phyloP scores from a whole-genome alignment of 306 rosid species.

The Prunus dulcis region DNA sequence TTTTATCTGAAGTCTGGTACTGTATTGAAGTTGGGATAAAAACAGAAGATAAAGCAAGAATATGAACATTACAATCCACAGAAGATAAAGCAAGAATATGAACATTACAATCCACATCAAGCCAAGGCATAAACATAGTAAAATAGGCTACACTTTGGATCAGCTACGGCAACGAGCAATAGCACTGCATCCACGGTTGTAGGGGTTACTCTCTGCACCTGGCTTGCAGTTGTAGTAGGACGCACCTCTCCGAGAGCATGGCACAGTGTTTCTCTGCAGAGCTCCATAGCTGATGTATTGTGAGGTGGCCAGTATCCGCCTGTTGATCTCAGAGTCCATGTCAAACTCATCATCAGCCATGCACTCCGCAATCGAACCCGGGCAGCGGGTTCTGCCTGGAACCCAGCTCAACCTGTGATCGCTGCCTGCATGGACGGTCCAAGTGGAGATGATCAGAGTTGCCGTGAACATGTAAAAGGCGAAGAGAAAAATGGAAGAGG shows the following conservation, averaged over 20 bases:
- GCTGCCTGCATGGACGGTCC: constrained; percentile 16
- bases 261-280: constrained; percentile 68
- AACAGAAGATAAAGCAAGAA: background rate
- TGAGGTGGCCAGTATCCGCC: constrained; percentile 73
- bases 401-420: constrained; percentile 38
- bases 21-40: background rate
- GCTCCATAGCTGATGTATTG: constrained; percentile 73
- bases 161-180: constrained; percentile 76
- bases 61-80: background rate
- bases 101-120: background rate
- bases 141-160: background rate
- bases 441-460: constrained; percentile 10
- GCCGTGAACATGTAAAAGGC: constrained; percentile 19
- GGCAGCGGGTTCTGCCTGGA: constrained; percentile 34
- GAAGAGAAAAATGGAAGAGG: constrained; percentile 16
- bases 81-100: background rate
- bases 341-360: constrained; percentile 44
- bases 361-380: constrained; percentile 72
- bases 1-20: background rate
- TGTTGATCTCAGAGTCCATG: constrained; percentile 47
- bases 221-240: constrained; percentile 75
- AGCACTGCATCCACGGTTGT: constrained; percentile 64
- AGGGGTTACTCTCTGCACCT: constrained; percentile 73
- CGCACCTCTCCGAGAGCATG: constrained; percentile 74
- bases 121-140: background rate